phyloP scores from a whole-genome alignment of 371 early-diverging fungal genomes.

The Dinochytrium kinnereticum region DNA sequence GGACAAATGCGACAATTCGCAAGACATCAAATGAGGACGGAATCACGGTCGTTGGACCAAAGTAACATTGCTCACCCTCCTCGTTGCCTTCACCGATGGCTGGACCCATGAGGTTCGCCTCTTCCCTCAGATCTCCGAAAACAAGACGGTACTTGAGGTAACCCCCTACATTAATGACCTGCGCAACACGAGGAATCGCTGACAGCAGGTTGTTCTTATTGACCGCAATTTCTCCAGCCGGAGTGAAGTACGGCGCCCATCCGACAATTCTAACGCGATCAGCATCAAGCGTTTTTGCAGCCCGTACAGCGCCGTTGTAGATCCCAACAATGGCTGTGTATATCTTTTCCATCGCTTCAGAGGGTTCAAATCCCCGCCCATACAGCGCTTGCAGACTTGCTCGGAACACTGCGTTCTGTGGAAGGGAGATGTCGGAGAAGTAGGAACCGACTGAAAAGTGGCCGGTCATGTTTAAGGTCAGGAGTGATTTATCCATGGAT shows the following conservation, averaged over 20 bases:
- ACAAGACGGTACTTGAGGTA: conserved; percentile 5
- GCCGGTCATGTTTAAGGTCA: neutral
- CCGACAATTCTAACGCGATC: neutral
- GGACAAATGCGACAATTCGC: neutral
- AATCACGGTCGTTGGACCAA: conserved; percentile 4
- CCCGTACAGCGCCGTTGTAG: neutral
- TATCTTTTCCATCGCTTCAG: neutral
- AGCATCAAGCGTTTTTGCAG: neutral
- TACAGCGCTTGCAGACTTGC: conserved; percentile 4
- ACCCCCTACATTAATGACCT: conserved; percentile 1
- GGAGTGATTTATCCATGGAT: neutral
- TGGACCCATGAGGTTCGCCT: neutral
- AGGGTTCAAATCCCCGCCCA: neutral
- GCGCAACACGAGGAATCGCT: neutral
- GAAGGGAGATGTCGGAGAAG: conserved; percentile 9
- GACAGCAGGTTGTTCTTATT: neutral
- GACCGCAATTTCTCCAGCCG: neutral
- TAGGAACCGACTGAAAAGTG: conserved; percentile 4
- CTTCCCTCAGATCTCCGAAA: neutral
- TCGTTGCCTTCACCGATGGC: neutral
- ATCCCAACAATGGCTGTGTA: neutral
- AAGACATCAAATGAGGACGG: neutral
- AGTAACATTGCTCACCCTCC: conserved; percentile 17
- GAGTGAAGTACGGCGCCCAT: neutral
- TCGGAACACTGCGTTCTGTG: neutral